phyloP scores from a whole-genome alignment of 768 basidiomycete genomes.

The Crepidotus variabilis region DNA sequence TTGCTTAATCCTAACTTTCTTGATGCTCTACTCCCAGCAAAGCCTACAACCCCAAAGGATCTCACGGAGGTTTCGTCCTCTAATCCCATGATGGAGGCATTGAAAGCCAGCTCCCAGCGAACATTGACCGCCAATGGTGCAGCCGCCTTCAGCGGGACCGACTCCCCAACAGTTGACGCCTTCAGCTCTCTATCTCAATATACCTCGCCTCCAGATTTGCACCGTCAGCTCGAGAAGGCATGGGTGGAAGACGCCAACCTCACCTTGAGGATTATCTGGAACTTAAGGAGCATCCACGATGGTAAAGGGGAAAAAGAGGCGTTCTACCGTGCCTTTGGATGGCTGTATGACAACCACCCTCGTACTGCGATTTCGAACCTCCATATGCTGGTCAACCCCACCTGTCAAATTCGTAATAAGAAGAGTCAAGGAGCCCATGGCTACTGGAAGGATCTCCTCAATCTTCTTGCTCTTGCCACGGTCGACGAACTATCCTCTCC shows the following conservation, averaged over 20 bases:
- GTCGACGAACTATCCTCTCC: constrained; percentile 40
- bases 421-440: constrained; percentile 43
- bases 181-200: constrained; percentile 40
- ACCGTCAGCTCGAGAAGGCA: constrained; percentile 37
- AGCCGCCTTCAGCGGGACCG: constrained; percentile 48
- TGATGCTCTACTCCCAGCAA: constrained; percentile 47
- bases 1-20: constrained; percentile 55
- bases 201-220: constrained; percentile 19
- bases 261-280: constrained; percentile 69
- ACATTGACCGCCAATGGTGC: constrained; percentile 49
- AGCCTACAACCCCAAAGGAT: not conserved
- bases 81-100: constrained; percentile 56
- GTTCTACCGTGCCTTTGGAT: constrained; percentile 65
- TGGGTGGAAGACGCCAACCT: constrained; percentile 56
- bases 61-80: constrained; percentile 1
- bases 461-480: constrained; percentile 60
- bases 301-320: constrained; percentile 58
- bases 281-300: constrained; percentile 64
- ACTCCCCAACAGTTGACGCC: constrained; percentile 50
- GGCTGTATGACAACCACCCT: constrained; percentile 67
- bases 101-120: constrained; percentile 37
- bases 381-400: constrained; percentile 45
- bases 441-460: constrained; percentile 75
- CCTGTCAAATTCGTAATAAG: constrained; percentile 34
- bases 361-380: constrained; percentile 67